Base-by-base conservation (phyloP, 169 alveolate genomes). In the Theileria sp. region DNA sequence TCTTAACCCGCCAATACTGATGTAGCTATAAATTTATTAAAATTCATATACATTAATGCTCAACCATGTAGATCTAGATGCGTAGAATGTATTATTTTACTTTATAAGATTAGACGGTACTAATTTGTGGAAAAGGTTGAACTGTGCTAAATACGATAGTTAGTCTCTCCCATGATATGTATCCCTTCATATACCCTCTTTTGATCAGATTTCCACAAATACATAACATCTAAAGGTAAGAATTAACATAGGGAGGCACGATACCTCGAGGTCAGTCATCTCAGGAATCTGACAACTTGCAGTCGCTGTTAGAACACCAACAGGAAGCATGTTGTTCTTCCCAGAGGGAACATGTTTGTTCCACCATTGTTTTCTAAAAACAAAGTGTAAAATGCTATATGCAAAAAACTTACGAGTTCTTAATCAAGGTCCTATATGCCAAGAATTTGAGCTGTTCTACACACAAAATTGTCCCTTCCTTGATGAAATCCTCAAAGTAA, bases 111-210 rank as follows among this genome's bases (percentile, higher is more conserved):
- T 13, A 54, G n/a, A 32, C 17, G 19, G 79, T n/a, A 61, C 56
- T 50, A n/a, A 84, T 84, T 26, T 78, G 87, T 21, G 96, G 96
- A 79, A 92, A 92, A 17, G 96, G 96, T 64, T 92, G 88, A 32
- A 90, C 81, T 44, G 84, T 89, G 77, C 95, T 92, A 68, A 92
- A 92, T 7, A 92, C 96, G 19, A 92, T 80, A 75, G 87, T 89
- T 77, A 79, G 86, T 71, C 87, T 84, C 49, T 92, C 96, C 96
- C 96, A 92, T n/a, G 96, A 92, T 10, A 92, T 75, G 86, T 92
- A 92, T 5, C 96, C 96, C 90, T 92, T 92, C 34, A 92, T 83
- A 25, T 92, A 92, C 9, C 96, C 95, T 70, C 93, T 71, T 19
- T 84, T 60, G 34, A 92, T 92, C 38, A 92, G 80, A 84, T 92